Evolutionary conservation across 129 eudicot species (phyloP).

Genomic region (Kitagawia praeruptora): DNA sequence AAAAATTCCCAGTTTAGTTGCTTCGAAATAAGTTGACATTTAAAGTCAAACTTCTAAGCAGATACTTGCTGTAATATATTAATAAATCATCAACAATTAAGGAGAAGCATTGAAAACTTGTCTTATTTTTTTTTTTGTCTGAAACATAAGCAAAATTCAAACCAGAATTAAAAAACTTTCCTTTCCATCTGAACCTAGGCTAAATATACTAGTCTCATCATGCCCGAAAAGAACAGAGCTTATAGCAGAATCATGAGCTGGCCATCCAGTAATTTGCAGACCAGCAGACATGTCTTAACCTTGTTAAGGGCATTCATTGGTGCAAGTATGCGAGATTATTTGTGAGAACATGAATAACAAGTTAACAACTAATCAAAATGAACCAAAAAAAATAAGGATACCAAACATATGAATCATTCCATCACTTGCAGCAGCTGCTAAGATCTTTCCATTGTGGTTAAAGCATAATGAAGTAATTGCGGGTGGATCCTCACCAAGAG

Average conservation of each 20-base stretch:
- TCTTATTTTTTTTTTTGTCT: neutral
- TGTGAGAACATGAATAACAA: neutral
- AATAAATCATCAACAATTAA: neutral
- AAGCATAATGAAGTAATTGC: constrained; percentile 88
- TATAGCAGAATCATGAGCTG: constrained; percentile 95
- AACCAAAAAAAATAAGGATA: constrained; percentile 43
- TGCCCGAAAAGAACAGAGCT: constrained; percentile 93
- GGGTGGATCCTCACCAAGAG: constrained; percentile 99
- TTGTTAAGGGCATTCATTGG: constrained; percentile 36
- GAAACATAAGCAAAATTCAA: neutral
- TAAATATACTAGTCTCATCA: constrained; percentile 93
- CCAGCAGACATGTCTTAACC: constrained; percentile 90
- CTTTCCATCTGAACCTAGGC: constrained; percentile 88
- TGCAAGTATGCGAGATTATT: neutral
- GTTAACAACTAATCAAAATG: neutral
- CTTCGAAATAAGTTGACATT: neutral
- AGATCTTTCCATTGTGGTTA: constrained; percentile 98
- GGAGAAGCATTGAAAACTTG: neutral
- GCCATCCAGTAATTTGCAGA: constrained; percentile 98
- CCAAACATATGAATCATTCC: constrained; percentile 99
- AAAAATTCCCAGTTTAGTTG: constrained; percentile 10
- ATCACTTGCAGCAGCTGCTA: constrained; percentile 95
- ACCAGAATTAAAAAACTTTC: constrained; percentile 29
- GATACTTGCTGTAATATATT: neutral
- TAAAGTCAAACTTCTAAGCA: neutral